Conservation (phyloP, 768 basidiomycete species). For the Termitomyces eurrhizus region DNA sequence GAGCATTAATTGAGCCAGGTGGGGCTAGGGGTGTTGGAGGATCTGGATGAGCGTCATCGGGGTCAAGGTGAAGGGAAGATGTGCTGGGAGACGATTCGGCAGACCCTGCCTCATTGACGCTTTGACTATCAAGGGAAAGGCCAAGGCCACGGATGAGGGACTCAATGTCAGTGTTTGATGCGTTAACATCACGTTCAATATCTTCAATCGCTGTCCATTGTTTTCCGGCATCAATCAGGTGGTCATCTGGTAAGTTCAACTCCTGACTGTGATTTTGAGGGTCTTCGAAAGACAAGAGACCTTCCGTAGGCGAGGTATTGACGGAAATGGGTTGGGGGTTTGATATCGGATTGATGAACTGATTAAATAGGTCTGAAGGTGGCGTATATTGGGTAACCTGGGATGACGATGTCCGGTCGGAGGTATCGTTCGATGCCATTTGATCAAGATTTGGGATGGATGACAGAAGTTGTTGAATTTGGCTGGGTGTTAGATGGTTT, state of each 20-base stretch:
- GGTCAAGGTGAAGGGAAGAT: conserved; percentile 7
- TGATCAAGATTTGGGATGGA: conserved; percentile 37
- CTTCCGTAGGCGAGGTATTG: conserved; percentile 20
- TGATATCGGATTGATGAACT: conserved; percentile 15
- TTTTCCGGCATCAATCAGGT: conserved; percentile 4
- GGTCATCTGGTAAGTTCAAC: conserved; percentile 1
- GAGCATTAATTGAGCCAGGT: not conserved
- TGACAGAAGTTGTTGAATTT: conserved; percentile 55
- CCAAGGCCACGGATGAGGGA: conserved; percentile 63
- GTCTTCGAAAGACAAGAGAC: conserved; percentile 29
- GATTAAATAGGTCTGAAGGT: conserved; percentile 28
- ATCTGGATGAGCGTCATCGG: conserved; percentile 6
- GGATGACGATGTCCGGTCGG: conserved; percentile 12
- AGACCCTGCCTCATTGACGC: not conserved
- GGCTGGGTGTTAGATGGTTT: conserved; percentile 49
- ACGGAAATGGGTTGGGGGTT: conserved; percentile 3
- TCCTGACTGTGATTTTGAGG: conserved; percentile 1
- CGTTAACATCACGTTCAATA: conserved; percentile 71
- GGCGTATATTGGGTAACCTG: conserved; percentile 33
- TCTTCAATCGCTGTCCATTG: conserved; percentile 56
- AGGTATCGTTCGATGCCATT: conserved; percentile 14
- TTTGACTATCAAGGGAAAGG: conserved; percentile 8
- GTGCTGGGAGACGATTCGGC: conserved; percentile 7
- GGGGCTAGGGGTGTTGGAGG: not conserved
- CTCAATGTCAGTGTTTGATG: conserved; percentile 63